Evolutionary conservation across 306 rosid genomes (phyloP).

Genomic region (Cicer yamashitae): DNA sequence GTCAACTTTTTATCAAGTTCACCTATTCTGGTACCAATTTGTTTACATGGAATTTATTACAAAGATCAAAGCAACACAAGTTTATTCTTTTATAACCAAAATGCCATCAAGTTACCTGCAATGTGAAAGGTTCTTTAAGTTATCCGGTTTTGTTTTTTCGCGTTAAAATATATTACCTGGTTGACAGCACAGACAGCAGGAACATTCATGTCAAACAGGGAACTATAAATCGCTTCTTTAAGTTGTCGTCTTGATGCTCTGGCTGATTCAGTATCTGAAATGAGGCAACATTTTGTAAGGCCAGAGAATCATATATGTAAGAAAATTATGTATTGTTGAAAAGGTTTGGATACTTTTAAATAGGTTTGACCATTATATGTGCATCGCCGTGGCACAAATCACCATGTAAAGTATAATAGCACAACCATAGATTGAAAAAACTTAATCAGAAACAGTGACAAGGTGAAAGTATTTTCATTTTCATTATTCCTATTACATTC

Average conservation of each 20-base stretch:
- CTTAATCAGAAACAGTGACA: neutral
- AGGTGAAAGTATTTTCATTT: too few species aligned
- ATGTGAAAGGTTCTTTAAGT: neutral
- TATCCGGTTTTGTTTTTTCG: neutral
- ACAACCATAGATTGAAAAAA: constrained; percentile 5
- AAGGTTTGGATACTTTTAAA: neutral
- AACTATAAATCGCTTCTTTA: constrained; percentile 72
- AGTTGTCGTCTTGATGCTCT: constrained; percentile 85
- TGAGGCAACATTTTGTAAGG: constrained; percentile 29
- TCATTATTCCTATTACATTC: too few species aligned
- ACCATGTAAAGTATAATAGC: neutral
- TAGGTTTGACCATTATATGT: neutral
- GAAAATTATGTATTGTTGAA: neutral
- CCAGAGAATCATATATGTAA: constrained; percentile 1
- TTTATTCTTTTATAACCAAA: neutral
- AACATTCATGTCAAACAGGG: constrained; percentile 83
- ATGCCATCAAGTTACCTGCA: neutral
- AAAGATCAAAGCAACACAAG: neutral
- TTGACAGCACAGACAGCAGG: constrained; percentile 89
- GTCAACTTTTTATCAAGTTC: neutral
- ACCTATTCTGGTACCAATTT: neutral
- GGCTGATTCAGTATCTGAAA: constrained; percentile 83
- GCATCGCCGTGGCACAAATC: neutral
- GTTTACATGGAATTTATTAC: neutral
- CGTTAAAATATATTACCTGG: constrained; percentile 61